Evolutionary conservation across 1,284 basidiomycete species (phyloP).

Genomic region (Tremellales sp.): DNA sequence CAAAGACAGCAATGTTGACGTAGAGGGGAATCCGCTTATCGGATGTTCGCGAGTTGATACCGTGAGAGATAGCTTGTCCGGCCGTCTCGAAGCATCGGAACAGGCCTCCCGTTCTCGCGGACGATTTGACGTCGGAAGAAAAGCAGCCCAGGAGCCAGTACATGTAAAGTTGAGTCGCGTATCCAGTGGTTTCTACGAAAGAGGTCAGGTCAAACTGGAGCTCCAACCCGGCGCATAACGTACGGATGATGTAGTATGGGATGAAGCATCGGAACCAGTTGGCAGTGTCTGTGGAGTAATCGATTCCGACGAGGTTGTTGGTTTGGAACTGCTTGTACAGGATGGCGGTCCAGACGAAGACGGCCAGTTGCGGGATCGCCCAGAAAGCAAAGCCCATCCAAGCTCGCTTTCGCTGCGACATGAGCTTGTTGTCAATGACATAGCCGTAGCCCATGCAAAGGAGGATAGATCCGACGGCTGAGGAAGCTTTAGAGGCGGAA

Average conservation of each 20-base stretch:
- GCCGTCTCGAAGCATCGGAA: constrained; percentile 28
- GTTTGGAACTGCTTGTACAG: constrained; percentile 12
- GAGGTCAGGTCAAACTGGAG: background rate
- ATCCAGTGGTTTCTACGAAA: constrained; percentile 10
- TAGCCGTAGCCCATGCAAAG: constrained; percentile 18
- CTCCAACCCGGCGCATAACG: background rate
- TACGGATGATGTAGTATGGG: constrained; percentile 4
- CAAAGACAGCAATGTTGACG: constrained; percentile 15
- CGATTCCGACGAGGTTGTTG: background rate
- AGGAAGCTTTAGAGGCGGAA: background rate
- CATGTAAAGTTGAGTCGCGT: constrained; percentile 21
- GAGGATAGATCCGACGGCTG: constrained; percentile 17
- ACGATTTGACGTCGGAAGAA: constrained; percentile 21
- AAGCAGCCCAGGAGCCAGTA: constrained; percentile 33
- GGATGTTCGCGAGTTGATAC: constrained; percentile 17
- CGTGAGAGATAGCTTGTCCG: constrained; percentile 19
- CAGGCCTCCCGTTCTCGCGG: constrained; percentile 25
- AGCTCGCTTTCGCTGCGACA: constrained; percentile 14
- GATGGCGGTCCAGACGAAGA: constrained; percentile 26
- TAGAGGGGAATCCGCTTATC: constrained; percentile 19
- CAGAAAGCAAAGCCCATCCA: constrained; percentile 21
- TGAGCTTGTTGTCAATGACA: constrained; percentile 22
- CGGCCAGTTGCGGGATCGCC: constrained; percentile 24
- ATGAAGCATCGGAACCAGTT: constrained; percentile 1
- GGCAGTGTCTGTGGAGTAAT: background rate